A percentile compares a stretch with the other conserved stretches of the same genome.
phyloP scores from a whole-genome alignment of 2,329 filamentous ascomycete genomes.

The Fusarium burgessii region DNA sequence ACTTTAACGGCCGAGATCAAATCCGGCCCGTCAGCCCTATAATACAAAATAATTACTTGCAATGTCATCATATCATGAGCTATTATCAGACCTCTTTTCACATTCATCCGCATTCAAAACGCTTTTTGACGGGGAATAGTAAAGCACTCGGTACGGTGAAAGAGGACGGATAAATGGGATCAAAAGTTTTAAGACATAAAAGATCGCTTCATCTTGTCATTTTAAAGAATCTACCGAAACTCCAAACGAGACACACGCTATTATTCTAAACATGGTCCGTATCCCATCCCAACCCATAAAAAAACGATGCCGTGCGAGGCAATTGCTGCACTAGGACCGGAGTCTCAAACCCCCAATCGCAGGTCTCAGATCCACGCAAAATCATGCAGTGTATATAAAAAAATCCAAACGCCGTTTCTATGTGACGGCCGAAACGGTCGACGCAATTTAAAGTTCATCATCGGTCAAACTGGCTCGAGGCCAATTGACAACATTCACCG shows the following conservation, averaged over 20 bases:
- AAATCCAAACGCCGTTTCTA: constrained; percentile 22
- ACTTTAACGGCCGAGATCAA: background rate
- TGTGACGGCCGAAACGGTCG: background rate
- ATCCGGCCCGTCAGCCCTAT: constrained; percentile 10
- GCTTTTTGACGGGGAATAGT: background rate
- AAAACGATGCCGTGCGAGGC: background rate
- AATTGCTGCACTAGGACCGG: background rate
- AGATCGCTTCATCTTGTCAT: background rate
- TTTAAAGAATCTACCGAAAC: constrained; percentile 14
- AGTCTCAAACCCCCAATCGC: background rate
- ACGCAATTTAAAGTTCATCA: background rate
- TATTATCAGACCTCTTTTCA: too few relatives aligned
- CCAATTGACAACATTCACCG: background rate
- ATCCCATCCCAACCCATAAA: background rate
- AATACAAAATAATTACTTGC: background rate
- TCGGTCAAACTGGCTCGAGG: background rate
- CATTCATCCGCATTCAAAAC: background rate
- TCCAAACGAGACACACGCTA: constrained; percentile 22
- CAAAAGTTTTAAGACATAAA: rapidly evolving
- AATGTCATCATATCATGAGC: background rate
- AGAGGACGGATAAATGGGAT: background rate
- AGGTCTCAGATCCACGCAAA: background rate
- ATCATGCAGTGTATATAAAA: constrained; percentile 1
- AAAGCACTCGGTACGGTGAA: background rate
- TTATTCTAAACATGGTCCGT: constrained; percentile 10